A percentile compares a stretch with the other conserved stretches of the same genome.
Conservation (phyloP, 257 asterid genomes). For the Salvia hispanica region DNA sequence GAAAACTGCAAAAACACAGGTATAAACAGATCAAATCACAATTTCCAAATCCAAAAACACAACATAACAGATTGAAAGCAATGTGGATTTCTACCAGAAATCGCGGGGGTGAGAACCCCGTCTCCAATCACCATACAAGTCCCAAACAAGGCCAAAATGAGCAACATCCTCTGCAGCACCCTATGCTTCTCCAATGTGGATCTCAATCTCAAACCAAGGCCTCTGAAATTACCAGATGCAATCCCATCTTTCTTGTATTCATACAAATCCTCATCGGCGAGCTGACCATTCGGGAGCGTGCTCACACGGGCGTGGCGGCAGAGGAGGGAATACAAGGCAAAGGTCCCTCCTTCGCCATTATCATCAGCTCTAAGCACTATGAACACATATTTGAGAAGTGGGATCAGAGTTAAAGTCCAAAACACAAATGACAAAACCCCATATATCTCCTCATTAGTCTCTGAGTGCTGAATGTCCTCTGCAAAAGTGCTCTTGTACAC, state of each 20-base stretch:
- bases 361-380: slow-evolving; percentile 90
- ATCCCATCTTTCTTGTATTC: slow-evolving; percentile 74
- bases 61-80: background rate
- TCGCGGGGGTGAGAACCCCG: slow-evolving; percentile 95
- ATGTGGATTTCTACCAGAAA: slow-evolving; percentile 63
- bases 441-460: slow-evolving; percentile 80
- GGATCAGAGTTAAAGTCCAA: slow-evolving; percentile 91
- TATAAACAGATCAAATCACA: slow-evolving; percentile 27
- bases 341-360: slow-evolving; percentile 98
- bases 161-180: slow-evolving; percentile 66
- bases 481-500: slow-evolving; percentile 98
- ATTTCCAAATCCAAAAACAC: background rate
- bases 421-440: slow-evolving; percentile 88
- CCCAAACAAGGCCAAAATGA: slow-evolving; percentile 79
- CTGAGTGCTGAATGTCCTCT: slow-evolving; percentile 92
- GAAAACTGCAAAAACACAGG: slow-evolving; percentile 63
- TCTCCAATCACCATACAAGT: slow-evolving; percentile 99
- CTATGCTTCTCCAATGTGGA: slow-evolving; percentile 73
- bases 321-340: slow-evolving; percentile 76
- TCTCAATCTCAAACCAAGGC: slow-evolving; percentile 64
- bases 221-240: slow-evolving; percentile 38
- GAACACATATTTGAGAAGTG: slow-evolving; percentile 82
- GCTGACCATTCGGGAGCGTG: slow-evolving; percentile 85
- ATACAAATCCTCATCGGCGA: slow-evolving; percentile 86
- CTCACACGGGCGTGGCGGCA: slow-evolving; percentile 90